phyloP scores from a whole-genome alignment of 2,329 filamentous ascomycete species.

The Ceratocystis alfenasii region DNA sequence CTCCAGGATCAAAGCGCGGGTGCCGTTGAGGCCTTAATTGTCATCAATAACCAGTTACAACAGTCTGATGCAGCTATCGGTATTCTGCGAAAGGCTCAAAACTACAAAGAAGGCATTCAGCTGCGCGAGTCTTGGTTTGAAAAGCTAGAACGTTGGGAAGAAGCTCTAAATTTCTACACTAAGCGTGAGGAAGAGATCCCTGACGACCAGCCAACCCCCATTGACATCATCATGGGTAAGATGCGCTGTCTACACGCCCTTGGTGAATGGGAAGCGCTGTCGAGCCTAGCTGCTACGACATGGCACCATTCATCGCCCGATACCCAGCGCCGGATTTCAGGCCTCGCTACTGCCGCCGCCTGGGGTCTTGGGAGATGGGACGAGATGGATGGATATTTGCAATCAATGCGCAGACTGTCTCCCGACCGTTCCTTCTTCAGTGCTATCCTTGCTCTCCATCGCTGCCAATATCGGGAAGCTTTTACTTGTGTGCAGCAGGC shows the following conservation, averaged over 20 bases:
- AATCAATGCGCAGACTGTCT: conserved; percentile 85
- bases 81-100: conserved; percentile 88
- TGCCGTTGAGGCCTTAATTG: conserved; percentile 92
- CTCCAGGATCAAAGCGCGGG: conserved; percentile 92
- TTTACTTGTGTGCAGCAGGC: conserved; percentile 82
- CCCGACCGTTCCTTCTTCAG: conserved; percentile 96
- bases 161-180: conserved; percentile 84
- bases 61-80: conserved; percentile 97
- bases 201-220: conserved; percentile 46
- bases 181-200: conserved; percentile 42
- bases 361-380: conserved; percentile 98
- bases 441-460: conserved; percentile 85
- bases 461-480: conserved; percentile 89
- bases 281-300: conserved; percentile 76
- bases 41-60: conserved; percentile 98
- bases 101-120: conserved; percentile 85
- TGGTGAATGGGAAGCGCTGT: conserved; percentile 92
- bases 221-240: conserved; percentile 98
- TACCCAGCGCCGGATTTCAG: conserved; percentile 80
- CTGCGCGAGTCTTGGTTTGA: conserved; percentile 98
- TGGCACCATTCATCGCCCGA: conserved; percentile 85
- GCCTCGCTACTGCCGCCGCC: conserved; percentile 84
- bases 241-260: conserved; percentile 97
- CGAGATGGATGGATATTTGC: conserved; percentile 92
- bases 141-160: conserved; percentile 95